Conservation (phyloP, 805 yeast genomes). For the Soucietia sequanensis region DNA sequence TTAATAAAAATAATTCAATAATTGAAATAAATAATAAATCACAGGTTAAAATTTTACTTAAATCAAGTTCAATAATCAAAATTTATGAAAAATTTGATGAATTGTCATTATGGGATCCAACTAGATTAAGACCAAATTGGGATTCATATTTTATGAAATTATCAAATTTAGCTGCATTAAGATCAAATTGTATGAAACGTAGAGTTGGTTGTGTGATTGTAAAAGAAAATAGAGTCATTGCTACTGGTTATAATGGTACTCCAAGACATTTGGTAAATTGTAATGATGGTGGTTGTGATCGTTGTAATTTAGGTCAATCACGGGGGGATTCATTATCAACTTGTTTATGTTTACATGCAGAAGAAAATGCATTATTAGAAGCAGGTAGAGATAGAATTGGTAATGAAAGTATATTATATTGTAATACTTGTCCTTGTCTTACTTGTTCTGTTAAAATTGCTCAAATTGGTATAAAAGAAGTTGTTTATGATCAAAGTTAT, state of each 20-base stretch:
- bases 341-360: constrained; percentile 94
- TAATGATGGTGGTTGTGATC: constrained; percentile 90
- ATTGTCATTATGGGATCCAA: constrained; percentile 30
- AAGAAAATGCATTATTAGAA: constrained; percentile 92
- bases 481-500: constrained; percentile 88
- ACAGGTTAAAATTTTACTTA: constrained; percentile 39
- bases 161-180: constrained; percentile 87
- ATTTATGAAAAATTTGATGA: constrained; percentile 40
- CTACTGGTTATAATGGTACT: constrained; percentile 98
- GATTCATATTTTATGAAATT: constrained; percentile 92
- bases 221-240: constrained; percentile 78
- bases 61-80: constrained; percentile 33
- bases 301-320: constrained; percentile 75
- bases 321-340: constrained; percentile 70
- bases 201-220: constrained; percentile 96
- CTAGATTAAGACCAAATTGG: constrained; percentile 87
- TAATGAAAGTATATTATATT: constrained; percentile 63
- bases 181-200: constrained; percentile 96
- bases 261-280: constrained; percentile 87
- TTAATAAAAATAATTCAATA: constrained; percentile 48
- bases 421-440: constrained; percentile 96
- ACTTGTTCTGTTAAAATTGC: constrained; percentile 95
- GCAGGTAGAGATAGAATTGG: constrained; percentile 79
- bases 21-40: constrained; percentile 62
- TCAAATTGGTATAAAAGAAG: constrained; percentile 87